Base-by-base conservation (phyloP, 2,329 filamentous ascomycete species). In the Pseudomassariella vexata region DNA sequence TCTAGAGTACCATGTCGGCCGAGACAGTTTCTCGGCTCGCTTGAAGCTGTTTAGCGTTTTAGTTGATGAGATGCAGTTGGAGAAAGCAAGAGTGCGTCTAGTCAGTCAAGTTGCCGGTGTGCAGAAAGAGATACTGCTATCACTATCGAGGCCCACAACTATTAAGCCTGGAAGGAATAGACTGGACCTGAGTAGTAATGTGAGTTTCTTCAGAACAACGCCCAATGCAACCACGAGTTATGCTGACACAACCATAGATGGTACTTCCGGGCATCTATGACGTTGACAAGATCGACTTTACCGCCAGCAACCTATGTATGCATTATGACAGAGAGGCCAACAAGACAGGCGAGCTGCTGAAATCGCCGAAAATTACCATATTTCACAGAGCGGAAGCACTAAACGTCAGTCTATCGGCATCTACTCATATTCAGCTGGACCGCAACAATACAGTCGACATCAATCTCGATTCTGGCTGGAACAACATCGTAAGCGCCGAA, bases 401-500 rank as follows among this genome's bases (percentile, higher is more conserved):
- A 4, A 75, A 86, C 38, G 74, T 84, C 3, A 72, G 70, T 29
- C 62, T 94, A 6, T 68, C 65, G 24, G 68, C 84, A 1, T 78
- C 84, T 1, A 82, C 74, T 39, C 66, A 79, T 26, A 81, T 94
- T 16, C 79, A 90, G 40, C 74, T 98, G 5, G 85, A 94, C 52
- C 80, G 80, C 44, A 79, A 81, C 46, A 85, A 85, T 36, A 79
- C 76, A 1, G 65, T 96, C 1, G 85, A 94, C 37, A 63, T 98
- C 14, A 69, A 79, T 30, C 59, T 95, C 9, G 64, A 65, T 9
- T 79, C 80, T 9, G 89, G 88, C 2, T 83, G 82, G 72, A 94
- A 95, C 50, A 59, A 78, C 3, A 64, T 83, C 3, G 61, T 55
- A 19, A 68, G 50, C 14, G 79, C 73, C 32, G 76, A 81, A 32